Evolutionary conservation across 371 early-diverging fungal genomes (phyloP).

Genomic region (Rhizomucor pusillus): DNA sequence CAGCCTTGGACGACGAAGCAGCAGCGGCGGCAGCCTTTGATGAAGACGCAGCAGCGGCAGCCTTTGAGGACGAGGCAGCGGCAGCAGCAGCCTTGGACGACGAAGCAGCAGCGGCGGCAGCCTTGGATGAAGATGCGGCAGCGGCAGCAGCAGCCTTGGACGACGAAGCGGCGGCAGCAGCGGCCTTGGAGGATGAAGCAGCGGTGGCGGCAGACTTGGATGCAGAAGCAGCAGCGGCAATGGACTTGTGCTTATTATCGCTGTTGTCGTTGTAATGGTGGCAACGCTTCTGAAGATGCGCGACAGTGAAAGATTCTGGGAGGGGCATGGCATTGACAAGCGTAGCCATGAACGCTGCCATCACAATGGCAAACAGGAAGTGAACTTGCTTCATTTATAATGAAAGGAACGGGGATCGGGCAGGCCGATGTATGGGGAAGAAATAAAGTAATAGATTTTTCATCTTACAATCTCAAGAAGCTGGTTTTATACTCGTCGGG

Average conservation of each 20-base stretch:
- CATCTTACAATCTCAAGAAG: neutral
- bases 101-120: slow-evolving; percentile 1
- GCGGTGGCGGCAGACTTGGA: neutral
- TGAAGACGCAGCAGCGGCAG: neutral
- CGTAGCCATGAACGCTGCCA: slow-evolving; percentile 17
- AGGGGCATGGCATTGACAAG: slow-evolving; percentile 17
- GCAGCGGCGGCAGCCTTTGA: neutral
- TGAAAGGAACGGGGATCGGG: slow-evolving; percentile 10
- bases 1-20: neutral
- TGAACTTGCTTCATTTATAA: slow-evolving; percentile 7
- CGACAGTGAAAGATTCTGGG: slow-evolving; percentile 14
- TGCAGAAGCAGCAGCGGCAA: too few relatives aligned
- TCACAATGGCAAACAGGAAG: slow-evolving; percentile 9
- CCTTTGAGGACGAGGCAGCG: neutral
- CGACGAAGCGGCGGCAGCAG: slow-evolving; percentile 1
- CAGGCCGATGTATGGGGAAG: slow-evolving; percentile 1
- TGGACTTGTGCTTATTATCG: too few relatives aligned
- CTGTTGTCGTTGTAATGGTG: slow-evolving; percentile 5
- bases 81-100: neutral
- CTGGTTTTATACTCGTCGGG: slow-evolving; percentile 1
- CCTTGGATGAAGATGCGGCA: slow-evolving; percentile 1
- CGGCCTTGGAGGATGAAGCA: slow-evolving; percentile 1
- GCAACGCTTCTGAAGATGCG: slow-evolving; percentile 5
- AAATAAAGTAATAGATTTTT: neutral
- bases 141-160: slow-evolving; percentile 2